These are phyloP conservation scores for Pelargonium cotyledonis DNA, from an alignment of 441 rosid species.

Conservation along the genomic window DNA sequence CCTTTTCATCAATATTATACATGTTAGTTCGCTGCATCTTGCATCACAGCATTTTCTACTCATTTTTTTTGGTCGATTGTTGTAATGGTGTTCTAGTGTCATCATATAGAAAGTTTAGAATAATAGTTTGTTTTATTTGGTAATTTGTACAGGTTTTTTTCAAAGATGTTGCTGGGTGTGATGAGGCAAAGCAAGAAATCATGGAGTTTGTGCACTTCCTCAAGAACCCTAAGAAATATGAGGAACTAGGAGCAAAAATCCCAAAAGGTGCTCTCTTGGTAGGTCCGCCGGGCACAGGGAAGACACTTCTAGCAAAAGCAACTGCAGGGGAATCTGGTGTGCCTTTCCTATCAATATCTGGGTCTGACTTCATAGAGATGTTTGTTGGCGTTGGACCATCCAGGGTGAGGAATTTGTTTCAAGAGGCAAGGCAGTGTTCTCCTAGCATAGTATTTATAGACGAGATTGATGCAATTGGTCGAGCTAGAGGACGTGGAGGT, in stretches of 20 bases:
- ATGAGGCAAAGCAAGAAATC: constrained; percentile 73
- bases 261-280: constrained; percentile 73
- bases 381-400: constrained; percentile 84
- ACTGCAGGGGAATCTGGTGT: constrained; percentile 77
- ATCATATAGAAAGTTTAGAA: neutral
- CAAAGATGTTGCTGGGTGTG: constrained; percentile 77
- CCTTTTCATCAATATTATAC: no score
- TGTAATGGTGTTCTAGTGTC: neutral
- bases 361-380: constrained; percentile 85
- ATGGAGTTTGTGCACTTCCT: constrained; percentile 81
- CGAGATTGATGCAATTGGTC: constrained; percentile 74
- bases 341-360: constrained; percentile 66
- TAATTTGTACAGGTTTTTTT: constrained; percentile 37
- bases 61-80: neutral
- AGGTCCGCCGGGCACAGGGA: constrained; percentile 76
- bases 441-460: constrained; percentile 69
- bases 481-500: constrained; percentile 78
- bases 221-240: constrained; percentile 66
- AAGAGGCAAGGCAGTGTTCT: constrained; percentile 64
- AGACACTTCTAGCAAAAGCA: constrained; percentile 76
- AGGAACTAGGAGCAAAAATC: constrained; percentile 65
- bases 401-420: constrained; percentile 69
- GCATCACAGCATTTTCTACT: neutral
- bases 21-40: neutral
- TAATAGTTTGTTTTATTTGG: constrained; percentile 12